Percentiles rank a stretch among this genome's conserved stretches.
Conservation (phyloP, 176 grass and related monocot genomes). For the Areca catechu region DNA sequence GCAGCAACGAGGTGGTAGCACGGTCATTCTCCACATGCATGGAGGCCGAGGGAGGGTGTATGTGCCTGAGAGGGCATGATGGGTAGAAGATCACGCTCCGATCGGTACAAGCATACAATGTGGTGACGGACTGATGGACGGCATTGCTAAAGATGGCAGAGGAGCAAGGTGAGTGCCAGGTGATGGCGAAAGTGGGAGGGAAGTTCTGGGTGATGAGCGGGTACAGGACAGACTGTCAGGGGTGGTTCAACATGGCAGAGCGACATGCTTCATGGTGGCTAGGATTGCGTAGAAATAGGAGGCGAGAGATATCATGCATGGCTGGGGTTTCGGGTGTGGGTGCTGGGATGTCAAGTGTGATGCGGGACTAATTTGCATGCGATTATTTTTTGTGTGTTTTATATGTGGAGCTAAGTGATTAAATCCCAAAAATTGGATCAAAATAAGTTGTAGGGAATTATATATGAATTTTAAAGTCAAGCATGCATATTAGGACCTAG, state of each 20-base stretch:
- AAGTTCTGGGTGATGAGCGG: slow-evolving; percentile 37
- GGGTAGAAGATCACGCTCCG: slow-evolving; percentile 45
- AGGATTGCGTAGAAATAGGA: no score
- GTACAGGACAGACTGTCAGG: slow-evolving; percentile 43
- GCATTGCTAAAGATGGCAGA: slow-evolving; percentile 44
- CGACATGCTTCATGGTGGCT: no score
- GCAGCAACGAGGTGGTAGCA: slow-evolving; percentile 10
- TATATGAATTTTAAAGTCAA: no score
- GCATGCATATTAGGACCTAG: no score
- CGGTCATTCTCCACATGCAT: slow-evolving; percentile 47
- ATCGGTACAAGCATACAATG: slow-evolving; percentile 32
- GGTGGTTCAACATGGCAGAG: slow-evolving; percentile 34
- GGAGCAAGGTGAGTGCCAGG: slow-evolving; percentile 54
- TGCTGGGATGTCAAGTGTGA: no score
- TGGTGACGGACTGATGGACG: slow-evolving; percentile 27
- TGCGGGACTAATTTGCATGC: no score
- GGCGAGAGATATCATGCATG: no score
- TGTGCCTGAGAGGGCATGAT: slow-evolving; percentile 47
- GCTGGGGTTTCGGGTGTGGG: no score
- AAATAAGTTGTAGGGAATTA: no score
- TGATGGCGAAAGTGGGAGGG: not conserved
- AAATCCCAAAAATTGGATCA: no score
- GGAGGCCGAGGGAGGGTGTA: slow-evolving; percentile 11
- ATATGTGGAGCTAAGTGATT: no score
- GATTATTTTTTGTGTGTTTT: no score